These are phyloP conservation scores for Neofusicoccum sp. DNA, from an alignment of 2,329 filamentous ascomycete species.

Conservation along the genomic window DNA sequence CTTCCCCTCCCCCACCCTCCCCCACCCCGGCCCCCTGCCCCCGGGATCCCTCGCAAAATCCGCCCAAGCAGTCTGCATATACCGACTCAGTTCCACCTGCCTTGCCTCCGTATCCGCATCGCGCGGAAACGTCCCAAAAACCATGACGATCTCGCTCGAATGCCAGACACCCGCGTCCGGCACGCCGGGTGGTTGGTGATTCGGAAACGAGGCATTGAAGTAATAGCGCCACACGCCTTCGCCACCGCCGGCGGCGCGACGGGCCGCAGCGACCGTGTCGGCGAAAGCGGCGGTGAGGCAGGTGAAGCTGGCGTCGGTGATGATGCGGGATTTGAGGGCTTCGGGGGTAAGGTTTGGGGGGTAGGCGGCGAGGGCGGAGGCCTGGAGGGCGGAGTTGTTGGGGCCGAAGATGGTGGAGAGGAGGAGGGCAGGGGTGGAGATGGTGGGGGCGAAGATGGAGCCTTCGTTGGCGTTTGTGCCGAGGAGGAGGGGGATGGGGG, in stretches of 20 bases:
- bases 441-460: constrained; percentile 49
- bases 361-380: constrained; percentile 27
- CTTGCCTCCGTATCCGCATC: neutral
- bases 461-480: constrained; percentile 70
- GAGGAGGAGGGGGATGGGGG: constrained; percentile 64
- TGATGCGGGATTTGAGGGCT: constrained; percentile 51
- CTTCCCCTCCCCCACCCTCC: neutral
- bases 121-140: constrained; percentile 10
- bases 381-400: neutral
- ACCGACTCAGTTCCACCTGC: constrained; percentile 6
- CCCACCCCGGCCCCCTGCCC: neutral
- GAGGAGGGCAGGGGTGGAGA: constrained; percentile 31
- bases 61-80: constrained; percentile 18
- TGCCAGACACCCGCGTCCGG: constrained; percentile 11
- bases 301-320: constrained; percentile 55
- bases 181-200: neutral
- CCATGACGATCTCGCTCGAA: neutral
- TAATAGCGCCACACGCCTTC: constrained; percentile 62
- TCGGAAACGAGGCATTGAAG: constrained; percentile 56
- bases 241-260: constrained; percentile 32
- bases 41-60: constrained; percentile 19
- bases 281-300: constrained; percentile 60
- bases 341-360: constrained; percentile 28
- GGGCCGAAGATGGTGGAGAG: neutral
- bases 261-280: constrained; percentile 55